These are phyloP conservation scores for Periconia sp. DNA, from an alignment of 2,329 filamentous ascomycete species.

Conservation along the genomic window DNA sequence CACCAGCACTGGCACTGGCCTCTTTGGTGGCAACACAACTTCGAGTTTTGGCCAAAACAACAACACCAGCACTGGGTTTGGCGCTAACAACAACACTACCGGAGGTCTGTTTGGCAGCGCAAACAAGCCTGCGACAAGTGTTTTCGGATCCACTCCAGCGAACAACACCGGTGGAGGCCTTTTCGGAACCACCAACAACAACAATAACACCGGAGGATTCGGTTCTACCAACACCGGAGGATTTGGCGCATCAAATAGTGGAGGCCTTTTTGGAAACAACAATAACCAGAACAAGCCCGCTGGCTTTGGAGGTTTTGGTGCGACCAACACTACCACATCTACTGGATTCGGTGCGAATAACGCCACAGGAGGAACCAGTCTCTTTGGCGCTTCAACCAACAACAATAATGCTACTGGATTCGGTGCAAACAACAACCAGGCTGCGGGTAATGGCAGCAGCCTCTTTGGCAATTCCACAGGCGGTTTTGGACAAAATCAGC, in stretches of 20 bases:
- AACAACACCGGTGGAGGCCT: constrained; percentile 34
- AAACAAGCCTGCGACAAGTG: constrained; percentile 36
- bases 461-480: constrained; percentile 22
- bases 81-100: constrained; percentile 34
- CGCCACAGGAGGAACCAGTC: constrained; percentile 23
- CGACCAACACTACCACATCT: constrained; percentile 21
- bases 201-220: constrained; percentile 41
- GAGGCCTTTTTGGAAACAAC: constrained; percentile 53
- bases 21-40: constrained; percentile 46
- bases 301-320: constrained; percentile 36
- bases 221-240: constrained; percentile 36
- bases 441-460: constrained; percentile 20
- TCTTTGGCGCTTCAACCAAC: constrained; percentile 10
- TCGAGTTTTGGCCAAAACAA: constrained; percentile 4
- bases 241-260: constrained; percentile 30
- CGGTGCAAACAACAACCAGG: constrained; percentile 33
- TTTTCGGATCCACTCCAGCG: constrained; percentile 42
- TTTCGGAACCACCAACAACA: constrained; percentile 38
- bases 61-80: constrained; percentile 35
- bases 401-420: constrained; percentile 19
- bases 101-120: constrained; percentile 33
- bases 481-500: constrained; percentile 36
- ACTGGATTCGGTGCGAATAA: constrained; percentile 33
- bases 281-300: constrained; percentile 40
- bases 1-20: constrained; percentile 44